A percentile compares a stretch with the other conserved stretches of the same genome.
These are phyloP conservation scores for Amborella trichopoda DNA, from an alignment of 164 flowering plant species.

Conservation along the genomic window DNA sequence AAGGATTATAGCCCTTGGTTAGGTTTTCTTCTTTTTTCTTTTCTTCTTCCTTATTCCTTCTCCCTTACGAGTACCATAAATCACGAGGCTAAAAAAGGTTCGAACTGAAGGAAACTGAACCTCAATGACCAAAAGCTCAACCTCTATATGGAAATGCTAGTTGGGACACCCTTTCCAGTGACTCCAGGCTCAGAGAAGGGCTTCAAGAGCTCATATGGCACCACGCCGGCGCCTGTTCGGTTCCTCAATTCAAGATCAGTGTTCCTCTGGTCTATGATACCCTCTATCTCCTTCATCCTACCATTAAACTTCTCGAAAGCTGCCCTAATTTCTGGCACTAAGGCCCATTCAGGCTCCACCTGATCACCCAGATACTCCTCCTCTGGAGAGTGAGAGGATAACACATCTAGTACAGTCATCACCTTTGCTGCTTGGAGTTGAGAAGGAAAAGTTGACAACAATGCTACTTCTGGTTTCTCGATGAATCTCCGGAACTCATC, in stretches of 20 bases:
- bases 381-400: constrained; percentile 29
- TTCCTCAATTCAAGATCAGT: constrained; percentile 14
- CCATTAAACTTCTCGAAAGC: constrained; percentile 19
- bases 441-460: constrained; percentile 19
- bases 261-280: constrained; percentile 26
- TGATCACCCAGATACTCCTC: constrained; percentile 28
- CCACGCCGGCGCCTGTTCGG: constrained; percentile 27
- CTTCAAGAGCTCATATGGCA: constrained; percentile 29
- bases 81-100: too few relatives aligned
- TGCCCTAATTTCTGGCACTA: constrained; percentile 9
- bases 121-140: too few relatives aligned
- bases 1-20: too few relatives aligned
- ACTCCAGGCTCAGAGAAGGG: constrained; percentile 24
- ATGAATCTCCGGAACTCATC: constrained; percentile 8
- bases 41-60: too few relatives aligned
- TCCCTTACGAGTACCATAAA: too few relatives aligned
- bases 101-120: too few relatives aligned
- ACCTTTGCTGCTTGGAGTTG: constrained; percentile 25
- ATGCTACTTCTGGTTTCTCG: constrained; percentile 14
- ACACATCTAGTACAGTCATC: constrained; percentile 23
- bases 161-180: constrained; percentile 18
- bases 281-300: constrained; percentile 22
- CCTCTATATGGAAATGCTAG: constrained; percentile 22
- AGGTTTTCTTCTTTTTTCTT: too few relatives aligned
- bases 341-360: constrained; percentile 19